Conservation (phyloP, 2,329 filamentous ascomycete genomes). For the Hirsutella minnesotensis region DNA sequence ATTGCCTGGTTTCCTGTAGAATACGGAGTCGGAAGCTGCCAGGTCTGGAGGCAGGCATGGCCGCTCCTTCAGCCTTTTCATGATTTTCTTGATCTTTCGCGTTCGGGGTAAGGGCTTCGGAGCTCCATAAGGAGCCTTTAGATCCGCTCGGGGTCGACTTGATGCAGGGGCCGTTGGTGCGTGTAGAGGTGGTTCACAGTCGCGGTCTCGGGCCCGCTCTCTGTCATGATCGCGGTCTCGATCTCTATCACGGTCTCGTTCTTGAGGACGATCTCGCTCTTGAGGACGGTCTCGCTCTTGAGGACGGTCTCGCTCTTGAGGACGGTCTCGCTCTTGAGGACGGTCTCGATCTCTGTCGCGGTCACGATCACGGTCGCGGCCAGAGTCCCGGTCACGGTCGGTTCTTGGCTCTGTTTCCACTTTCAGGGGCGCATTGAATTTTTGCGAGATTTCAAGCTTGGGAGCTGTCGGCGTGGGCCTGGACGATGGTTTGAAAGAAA, state of each 20-base stretch:
- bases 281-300: too few species aligned
- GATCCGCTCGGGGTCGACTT: conserved; percentile 26
- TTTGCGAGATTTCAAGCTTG: conserved; percentile 55
- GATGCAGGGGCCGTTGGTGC: conserved; percentile 44
- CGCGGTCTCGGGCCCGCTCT: conserved; percentile 9
- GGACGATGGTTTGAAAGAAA: conserved; percentile 72
- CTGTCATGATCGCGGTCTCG: too few species aligned
- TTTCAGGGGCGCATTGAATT: conserved; percentile 49
- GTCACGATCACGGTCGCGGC: conserved; percentile 26
- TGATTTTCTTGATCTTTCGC: conserved; percentile 53
- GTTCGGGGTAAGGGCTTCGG: conserved; percentile 34
- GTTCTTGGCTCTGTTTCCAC: conserved; percentile 18
- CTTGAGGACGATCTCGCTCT: too few species aligned
- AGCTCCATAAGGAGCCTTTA: conserved; percentile 19
- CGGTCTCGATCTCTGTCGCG: too few species aligned
- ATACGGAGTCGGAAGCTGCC: conserved; percentile 74
- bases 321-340: too few species aligned
- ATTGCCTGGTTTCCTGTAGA: conserved; percentile 91
- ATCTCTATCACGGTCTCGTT: too few species aligned
- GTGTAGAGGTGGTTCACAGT: conserved; percentile 35
- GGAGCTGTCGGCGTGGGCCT: conserved; percentile 45
- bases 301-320: too few species aligned
- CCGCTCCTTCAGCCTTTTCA: conserved; percentile 59
- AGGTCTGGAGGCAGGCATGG: conserved; percentile 63
- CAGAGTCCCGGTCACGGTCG: conserved; percentile 28